Percentiles rank a stretch among this genome's conserved stretches.
Conservation (phyloP, 225 moss, liverwort and hornwort species). For the Pleurozium schreberi region DNA sequence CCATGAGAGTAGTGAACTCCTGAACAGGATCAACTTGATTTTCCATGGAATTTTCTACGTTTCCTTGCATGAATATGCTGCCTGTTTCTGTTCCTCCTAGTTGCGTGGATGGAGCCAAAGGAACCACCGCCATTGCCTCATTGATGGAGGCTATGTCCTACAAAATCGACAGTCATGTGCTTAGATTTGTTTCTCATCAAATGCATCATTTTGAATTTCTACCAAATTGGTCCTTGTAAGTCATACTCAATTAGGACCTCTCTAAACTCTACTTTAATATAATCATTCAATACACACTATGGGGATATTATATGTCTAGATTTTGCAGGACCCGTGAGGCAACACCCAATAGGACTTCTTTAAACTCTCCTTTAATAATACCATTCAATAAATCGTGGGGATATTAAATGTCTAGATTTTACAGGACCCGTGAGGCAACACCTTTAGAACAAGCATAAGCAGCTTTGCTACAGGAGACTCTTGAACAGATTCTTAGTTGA, state of each 20-base stretch:
- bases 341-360: background rate
- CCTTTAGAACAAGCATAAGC: background rate
- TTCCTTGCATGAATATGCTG: background rate
- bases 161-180: background rate
- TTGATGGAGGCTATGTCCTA: background rate
- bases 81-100: background rate
- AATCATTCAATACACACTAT: background rate
- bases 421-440: background rate
- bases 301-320: background rate
- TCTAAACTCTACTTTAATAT: background rate
- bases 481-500: no score
- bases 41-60: background rate
- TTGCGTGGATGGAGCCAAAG: background rate
- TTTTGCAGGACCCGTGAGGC: background rate
- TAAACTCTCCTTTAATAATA: background rate
- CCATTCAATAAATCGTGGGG: background rate
- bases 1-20: background rate
- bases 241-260: background rate
- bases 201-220: background rate
- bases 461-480: no score
- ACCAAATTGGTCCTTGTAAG: background rate
- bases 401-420: background rate
- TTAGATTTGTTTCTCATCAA: background rate
- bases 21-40: background rate
- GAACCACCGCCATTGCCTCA: no score